These are phyloP conservation scores for Penicillium freii DNA, from an alignment of 2,329 filamentous ascomycete species.

Conservation along the genomic window DNA sequence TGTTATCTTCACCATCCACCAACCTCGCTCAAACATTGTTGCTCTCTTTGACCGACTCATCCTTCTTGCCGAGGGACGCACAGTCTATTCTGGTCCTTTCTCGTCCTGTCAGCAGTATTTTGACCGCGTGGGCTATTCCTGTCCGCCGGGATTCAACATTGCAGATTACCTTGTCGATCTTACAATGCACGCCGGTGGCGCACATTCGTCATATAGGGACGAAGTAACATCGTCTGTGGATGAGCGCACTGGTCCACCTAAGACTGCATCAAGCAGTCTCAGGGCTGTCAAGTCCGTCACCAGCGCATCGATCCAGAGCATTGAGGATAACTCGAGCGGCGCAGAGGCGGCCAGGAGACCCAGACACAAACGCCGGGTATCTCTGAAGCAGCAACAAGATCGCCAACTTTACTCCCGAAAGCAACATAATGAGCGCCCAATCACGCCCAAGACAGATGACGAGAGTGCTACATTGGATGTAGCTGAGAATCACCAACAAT, in stretches of 20 bases:
- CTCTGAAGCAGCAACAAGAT: conserved; percentile 82
- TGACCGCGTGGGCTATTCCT: conserved; percentile 84
- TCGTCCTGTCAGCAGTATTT: conserved; percentile 87
- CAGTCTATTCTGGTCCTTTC: conserved; percentile 92
- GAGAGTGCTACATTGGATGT: conserved; percentile 56
- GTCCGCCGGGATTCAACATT: conserved; percentile 96
- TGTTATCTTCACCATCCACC: conserved; percentile 97
- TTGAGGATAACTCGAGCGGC: conserved; percentile 63
- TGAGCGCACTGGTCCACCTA: conserved; percentile 58
- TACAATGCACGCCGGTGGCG: conserved; percentile 85
- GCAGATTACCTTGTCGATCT: conserved; percentile 96
- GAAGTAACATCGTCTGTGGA: conserved; percentile 55
- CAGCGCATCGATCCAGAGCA: conserved; percentile 74
- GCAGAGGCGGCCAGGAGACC: conserved; percentile 63
- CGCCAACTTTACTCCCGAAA: conserved; percentile 83
- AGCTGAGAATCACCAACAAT: conserved; percentile 54
- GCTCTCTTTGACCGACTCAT: conserved; percentile 94
- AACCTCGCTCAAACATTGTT: conserved; percentile 96
- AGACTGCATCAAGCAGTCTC: conserved; percentile 79
- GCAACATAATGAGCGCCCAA: conserved; percentile 51
- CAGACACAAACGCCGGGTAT: conserved; percentile 70
- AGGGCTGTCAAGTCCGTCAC: conserved; percentile 86
- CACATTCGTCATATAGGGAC: conserved; percentile 53
- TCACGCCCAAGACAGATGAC: conserved; percentile 63
- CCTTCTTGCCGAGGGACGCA: conserved; percentile 80